Evolutionary conservation across 202 grass and related monocot species (phyloP), one percentile per base, ranked within the genome.

Genomic region (Cymbopogon flexuosus): DNA sequence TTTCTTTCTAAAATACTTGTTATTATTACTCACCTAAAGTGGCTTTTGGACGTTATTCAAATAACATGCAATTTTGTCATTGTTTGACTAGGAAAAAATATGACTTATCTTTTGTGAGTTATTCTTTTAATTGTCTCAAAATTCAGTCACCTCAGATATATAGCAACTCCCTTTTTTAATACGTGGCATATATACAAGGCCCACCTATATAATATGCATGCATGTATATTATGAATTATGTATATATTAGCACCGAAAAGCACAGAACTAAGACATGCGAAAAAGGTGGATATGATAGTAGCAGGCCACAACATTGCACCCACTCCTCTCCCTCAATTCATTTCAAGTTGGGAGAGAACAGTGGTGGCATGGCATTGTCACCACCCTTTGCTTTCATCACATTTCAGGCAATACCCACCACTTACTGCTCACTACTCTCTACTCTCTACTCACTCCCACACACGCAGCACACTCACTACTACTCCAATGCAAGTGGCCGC

Each of bases 341-440:
- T 84, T 76, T 49, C 18, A 46, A 58, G 62, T 41, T 66, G 68
- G 63, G n/a, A n/a, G 83, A 79, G 52, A 79, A 65, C 21, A 72
- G 69, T 47, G 19, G 35, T 8, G 41, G 62, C 23, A 68, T 65
- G 22, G 31, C 70, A 73, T 67, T 77, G 64, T 47, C 75, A 56
- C 64, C 23, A 8, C 41, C 24, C 51, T 18, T 16, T 16, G 36
- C 47, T 86, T 67, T 35, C 69, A 67, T 82, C 83, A 85, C 83
- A 78, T 72, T 85, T 85, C 36, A 82, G 78, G 70, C 78, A 85
- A 89, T 78, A 6, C 66, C 67, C 66, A 73, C 83, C 82, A 77
- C 87, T 81, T 76, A 35, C 68, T 78, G 11, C 41, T 65, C 75
- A 62, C 19, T 16, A 5, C 19, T 69, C 66, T 43, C 68, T 70